Evolutionary conservation across 1,284 basidiomycete genomes (phyloP).

Genomic region (Moesziomyces antarcticus): DNA sequence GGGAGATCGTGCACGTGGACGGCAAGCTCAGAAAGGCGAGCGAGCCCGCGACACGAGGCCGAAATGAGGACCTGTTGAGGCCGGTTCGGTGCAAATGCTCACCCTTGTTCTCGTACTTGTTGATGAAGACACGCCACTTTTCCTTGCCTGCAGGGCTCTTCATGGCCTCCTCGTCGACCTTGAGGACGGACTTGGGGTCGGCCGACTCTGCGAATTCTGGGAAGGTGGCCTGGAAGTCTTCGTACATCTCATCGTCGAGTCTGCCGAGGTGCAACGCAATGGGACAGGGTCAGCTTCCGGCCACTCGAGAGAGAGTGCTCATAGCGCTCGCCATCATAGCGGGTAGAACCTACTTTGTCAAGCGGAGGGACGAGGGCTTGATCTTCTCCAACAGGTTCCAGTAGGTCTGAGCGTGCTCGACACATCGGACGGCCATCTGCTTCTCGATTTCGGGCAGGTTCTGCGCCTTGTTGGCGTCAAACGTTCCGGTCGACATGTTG

Average conservation of each 20-base stretch:
- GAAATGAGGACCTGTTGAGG: too few relatives aligned
- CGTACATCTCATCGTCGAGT: conserved; percentile 87
- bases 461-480: conserved; percentile 72
- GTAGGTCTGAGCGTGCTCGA: conserved; percentile 83
- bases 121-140: conserved; percentile 90
- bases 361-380: conserved; percentile 78
- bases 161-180: conserved; percentile 92
- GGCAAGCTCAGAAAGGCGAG: too few relatives aligned
- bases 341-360: conserved; percentile 77
- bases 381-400: conserved; percentile 92
- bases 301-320: too few relatives aligned
- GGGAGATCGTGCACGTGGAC: neutral
- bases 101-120: conserved; percentile 74
- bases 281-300: conserved; percentile 2
- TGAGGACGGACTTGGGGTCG: conserved; percentile 75
- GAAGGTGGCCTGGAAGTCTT: conserved; percentile 80
- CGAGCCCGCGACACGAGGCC: too few relatives aligned
- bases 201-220: conserved; percentile 80
- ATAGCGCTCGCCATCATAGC: neutral
- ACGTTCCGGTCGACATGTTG: conserved; percentile 55
- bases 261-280: conserved; percentile 3
- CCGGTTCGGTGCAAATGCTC: conserved; percentile 16
- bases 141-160: conserved; percentile 91
- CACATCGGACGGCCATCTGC: conserved; percentile 92
- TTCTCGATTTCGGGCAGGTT: conserved; percentile 96